phyloP scores from a whole-genome alignment of 2,329 filamentous ascomycete species.

The Lasiodiplodia sp. region DNA sequence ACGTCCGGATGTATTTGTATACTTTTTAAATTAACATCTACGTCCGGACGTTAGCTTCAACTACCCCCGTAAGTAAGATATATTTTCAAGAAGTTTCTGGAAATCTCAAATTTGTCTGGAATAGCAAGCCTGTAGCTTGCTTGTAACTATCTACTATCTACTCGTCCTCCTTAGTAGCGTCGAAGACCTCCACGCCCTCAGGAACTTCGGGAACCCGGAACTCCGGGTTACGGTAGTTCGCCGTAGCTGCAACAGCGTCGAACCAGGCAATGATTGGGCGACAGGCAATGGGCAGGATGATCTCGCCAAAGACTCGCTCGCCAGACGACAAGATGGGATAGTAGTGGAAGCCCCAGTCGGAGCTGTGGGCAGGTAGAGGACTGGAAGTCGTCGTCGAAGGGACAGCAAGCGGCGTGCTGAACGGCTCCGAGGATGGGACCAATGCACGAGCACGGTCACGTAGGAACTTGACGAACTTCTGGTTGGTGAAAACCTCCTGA shows the following conservation, averaged over 20 bases:
- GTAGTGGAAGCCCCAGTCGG: conserved; percentile 29
- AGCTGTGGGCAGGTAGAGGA: neutral
- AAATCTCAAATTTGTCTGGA: no score
- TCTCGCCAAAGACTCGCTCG: conserved; percentile 14
- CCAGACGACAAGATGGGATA: conserved; percentile 22
- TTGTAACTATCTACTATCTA: neutral
- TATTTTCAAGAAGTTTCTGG: no score
- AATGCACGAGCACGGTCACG: conserved; percentile 24
- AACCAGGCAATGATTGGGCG: conserved; percentile 24
- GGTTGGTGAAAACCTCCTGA: conserved; percentile 6
- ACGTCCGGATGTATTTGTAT: no score
- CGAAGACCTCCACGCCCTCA: neutral
- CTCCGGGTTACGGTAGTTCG: conserved; percentile 18
- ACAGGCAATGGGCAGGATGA: conserved; percentile 9
- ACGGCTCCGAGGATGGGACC: conserved; percentile 12
- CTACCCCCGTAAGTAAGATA: no score
- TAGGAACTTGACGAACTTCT: conserved; percentile 15
- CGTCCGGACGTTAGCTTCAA: no score
- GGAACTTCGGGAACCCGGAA: conserved; percentile 5
- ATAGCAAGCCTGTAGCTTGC: neutral
- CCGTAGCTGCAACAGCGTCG: conserved; percentile 3
- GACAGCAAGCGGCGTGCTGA: conserved; percentile 15
- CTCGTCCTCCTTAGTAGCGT: neutral
- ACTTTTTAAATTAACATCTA: no score
- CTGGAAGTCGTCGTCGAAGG: neutral